These are phyloP conservation scores for Daldinia bambusicola DNA, from an alignment of 495 filamentous ascomycete genomes.

Conservation along the genomic window DNA sequence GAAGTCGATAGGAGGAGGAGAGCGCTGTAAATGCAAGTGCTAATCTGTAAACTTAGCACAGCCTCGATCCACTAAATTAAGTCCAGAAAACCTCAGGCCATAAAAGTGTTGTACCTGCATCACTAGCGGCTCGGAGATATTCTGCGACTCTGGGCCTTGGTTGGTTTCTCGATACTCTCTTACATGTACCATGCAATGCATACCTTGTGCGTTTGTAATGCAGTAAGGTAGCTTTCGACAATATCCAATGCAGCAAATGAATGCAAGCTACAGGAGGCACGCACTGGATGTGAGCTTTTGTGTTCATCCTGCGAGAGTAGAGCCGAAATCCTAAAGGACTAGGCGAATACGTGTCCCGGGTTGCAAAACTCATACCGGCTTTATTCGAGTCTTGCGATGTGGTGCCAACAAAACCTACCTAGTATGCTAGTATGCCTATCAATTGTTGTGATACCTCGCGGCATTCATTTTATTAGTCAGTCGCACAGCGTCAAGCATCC, in stretches of 20 bases:
- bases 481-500: background rate
- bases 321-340: slow-evolving; percentile 20
- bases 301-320: slow-evolving; percentile 9
- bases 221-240: slow-evolving; percentile 30
- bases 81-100: slow-evolving; percentile 7
- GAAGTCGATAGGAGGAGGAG: slow-evolving; percentile 3
- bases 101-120: slow-evolving; percentile 31
- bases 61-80: slow-evolving; percentile 18
- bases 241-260: slow-evolving; percentile 32
- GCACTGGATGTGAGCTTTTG: slow-evolving; percentile 25
- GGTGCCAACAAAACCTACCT: slow-evolving; percentile 11
- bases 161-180: slow-evolving; percentile 17
- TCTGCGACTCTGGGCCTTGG: slow-evolving; percentile 34
- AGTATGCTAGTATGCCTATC: background rate
- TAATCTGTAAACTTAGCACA: slow-evolving; percentile 16
- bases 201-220: slow-evolving; percentile 12
- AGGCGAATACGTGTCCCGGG: slow-evolving; percentile 19
- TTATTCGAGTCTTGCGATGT: background rate
- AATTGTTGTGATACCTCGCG: background rate
- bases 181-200: slow-evolving; percentile 12
- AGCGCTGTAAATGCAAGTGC: slow-evolving; percentile 1
- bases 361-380: slow-evolving; percentile 2
- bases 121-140: slow-evolving; percentile 39
- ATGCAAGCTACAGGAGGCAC: slow-evolving; percentile 35
- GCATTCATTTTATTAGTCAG: background rate